These are phyloP conservation scores for Chaetomiaceae sp. DNA, from an alignment of 2,329 filamentous ascomycete genomes.

Conservation along the genomic window DNA sequence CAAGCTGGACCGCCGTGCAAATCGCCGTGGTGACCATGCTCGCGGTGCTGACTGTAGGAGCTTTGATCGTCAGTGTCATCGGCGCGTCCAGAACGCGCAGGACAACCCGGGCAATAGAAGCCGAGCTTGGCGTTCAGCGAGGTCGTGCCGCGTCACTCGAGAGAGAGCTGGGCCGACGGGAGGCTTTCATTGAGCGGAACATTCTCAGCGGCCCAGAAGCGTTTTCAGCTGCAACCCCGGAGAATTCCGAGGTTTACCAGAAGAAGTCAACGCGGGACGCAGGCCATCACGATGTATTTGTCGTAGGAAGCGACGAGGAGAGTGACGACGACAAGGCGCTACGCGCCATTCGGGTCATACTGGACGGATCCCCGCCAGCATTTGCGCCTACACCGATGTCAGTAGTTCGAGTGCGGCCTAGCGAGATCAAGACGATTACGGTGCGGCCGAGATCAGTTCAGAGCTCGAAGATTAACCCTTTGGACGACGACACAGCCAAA, in stretches of 20 bases:
- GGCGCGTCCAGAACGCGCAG: neutral
- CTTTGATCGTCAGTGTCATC: neutral
- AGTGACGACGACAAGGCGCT: neutral
- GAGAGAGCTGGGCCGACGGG: neutral
- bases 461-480: no score
- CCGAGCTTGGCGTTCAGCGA: constrained; percentile 1
- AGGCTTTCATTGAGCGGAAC: neutral
- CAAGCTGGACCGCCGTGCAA: neutral
- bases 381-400: neutral
- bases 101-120: neutral
- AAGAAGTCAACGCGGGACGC: no score
- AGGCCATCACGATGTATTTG: neutral
- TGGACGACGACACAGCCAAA: neutral
- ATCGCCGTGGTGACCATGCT: neutral
- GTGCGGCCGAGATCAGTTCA: neutral
- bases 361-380: neutral
- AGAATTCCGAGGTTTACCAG: no score
- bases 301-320: neutral
- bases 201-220: neutral
- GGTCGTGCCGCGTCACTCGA: neutral
- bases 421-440: neutral
- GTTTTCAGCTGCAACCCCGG: neutral
- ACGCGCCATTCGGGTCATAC: neutral
- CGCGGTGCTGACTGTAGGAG: neutral
- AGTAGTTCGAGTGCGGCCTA: neutral